Conservation (phyloP, 2,329 filamentous ascomycete species). For the Fusarium longipes region DNA sequence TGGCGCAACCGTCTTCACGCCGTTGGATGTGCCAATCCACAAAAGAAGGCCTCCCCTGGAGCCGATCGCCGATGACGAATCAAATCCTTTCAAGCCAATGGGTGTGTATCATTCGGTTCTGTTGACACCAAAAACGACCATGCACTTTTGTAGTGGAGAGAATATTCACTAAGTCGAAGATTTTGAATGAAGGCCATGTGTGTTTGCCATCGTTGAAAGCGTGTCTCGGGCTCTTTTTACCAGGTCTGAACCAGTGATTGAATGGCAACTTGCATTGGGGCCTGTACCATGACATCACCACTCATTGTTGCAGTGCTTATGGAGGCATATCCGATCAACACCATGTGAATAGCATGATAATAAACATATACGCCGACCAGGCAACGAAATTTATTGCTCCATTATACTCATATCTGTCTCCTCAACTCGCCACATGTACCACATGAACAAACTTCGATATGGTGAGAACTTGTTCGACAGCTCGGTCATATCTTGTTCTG, state of each 20-base stretch:
- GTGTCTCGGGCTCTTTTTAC: slow-evolving; percentile 4
- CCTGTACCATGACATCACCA: slow-evolving; percentile 38
- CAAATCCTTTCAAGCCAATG: slow-evolving; percentile 20
- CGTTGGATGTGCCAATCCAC: slow-evolving; percentile 22
- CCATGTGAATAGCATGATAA: slow-evolving; percentile 11
- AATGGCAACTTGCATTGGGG: slow-evolving; percentile 2
- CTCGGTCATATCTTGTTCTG: slow-evolving; percentile 89
- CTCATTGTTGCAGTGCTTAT: background rate
- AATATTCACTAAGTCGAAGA: background rate
- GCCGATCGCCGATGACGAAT: slow-evolving; percentile 38
- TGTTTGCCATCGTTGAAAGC: slow-evolving; percentile 15
- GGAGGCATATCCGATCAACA: slow-evolving; percentile 12
- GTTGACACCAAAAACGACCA: background rate
- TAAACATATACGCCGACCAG: slow-evolving; percentile 29
- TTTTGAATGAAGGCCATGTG: background rate
- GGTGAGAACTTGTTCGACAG: slow-evolving; percentile 83
- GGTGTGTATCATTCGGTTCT: background rate
- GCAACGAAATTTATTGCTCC: slow-evolving; percentile 52
- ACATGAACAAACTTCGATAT: slow-evolving; percentile 95
- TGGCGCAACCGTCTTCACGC: slow-evolving; percentile 31
- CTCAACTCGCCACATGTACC: slow-evolving; percentile 95
- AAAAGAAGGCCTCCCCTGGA: slow-evolving; percentile 19
- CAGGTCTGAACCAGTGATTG: slow-evolving; percentile 18
- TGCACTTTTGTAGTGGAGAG: slow-evolving; percentile 5
- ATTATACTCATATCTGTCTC: slow-evolving; percentile 78